phyloP scores from a whole-genome alignment of 2,329 filamentous ascomycete species.

The Diplodia scrobiculata region DNA sequence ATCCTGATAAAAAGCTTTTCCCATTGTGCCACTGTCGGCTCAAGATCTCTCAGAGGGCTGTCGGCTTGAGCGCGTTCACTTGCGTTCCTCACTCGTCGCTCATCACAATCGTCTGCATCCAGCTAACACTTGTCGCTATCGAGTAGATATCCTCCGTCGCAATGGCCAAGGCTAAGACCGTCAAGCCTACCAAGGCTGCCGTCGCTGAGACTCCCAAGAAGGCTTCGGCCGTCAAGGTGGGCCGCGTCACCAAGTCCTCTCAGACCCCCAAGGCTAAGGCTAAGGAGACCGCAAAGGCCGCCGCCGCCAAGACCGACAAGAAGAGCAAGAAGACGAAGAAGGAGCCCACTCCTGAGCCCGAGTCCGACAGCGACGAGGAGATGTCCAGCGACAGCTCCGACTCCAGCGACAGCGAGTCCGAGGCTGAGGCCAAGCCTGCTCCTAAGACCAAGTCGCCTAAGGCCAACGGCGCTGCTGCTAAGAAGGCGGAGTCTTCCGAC shows the following conservation, averaged over 20 bases:
- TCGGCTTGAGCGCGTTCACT: conserved; percentile 32
- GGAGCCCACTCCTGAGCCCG: conserved; percentile 51
- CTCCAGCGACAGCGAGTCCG: conserved; percentile 44
- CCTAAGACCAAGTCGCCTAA: conserved; percentile 35
- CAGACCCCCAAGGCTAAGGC: conserved; percentile 67
- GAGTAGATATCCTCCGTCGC: conserved; percentile 28
- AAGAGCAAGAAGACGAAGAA: conserved; percentile 55
- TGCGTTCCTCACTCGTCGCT: conserved; percentile 3
- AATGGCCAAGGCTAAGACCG: conserved; percentile 45
- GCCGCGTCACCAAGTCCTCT: conserved; percentile 67
- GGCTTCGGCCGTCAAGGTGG: conserved; percentile 63
- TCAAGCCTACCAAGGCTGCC: conserved; percentile 55
- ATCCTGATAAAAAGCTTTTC: conserved; percentile 31
- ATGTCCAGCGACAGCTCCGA: conserved; percentile 38
- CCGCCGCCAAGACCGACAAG: conserved; percentile 44
- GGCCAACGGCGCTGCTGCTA: conserved; percentile 34
- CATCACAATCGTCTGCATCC: not conserved
- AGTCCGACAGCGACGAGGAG: conserved; percentile 40
- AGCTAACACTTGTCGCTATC: conserved; percentile 27
- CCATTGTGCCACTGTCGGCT: conserved; percentile 24
- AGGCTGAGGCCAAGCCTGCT: conserved; percentile 32
- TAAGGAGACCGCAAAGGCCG: conserved; percentile 65
- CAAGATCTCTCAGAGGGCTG: conserved; percentile 21
- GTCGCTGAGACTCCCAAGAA: conserved; percentile 54
- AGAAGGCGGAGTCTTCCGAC: conserved; percentile 28